Evolutionary conservation across 306 rosid species (phyloP), one percentile per base, ranked within the genome.

Genomic region (Lotus japonicus): DNA sequence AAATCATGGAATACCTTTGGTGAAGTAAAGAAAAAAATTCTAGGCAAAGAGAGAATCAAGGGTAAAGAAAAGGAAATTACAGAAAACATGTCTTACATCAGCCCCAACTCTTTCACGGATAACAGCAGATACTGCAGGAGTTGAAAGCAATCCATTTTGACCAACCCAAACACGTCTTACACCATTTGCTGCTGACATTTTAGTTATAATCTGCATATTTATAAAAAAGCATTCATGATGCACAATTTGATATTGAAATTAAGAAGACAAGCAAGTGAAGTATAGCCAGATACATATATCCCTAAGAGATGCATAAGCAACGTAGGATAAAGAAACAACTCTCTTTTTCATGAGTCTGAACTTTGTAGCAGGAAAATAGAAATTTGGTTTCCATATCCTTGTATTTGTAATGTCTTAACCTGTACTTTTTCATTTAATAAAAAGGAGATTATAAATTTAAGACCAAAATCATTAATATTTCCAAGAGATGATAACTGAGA

Each of bases 101-200:
- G 42, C 82, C 45, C 96, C 97, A 76, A 81, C 86, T 87, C 99
- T 84, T 81, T 95, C 96, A 64, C 99, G 96, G 45, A 95, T 86
- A 15, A 95, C 96, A 71, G 89, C 96, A 31, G 97, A 95, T 45
- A 95, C 99, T 36, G 99, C 99, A 81, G 99, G 99, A 79, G 99
- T 95, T 12, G 99, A 95, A 54, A 95, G 99, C 87, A 95, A 78
- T 46, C 92, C 96, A 79, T 95, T 95, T 75, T 85, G 95, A 72
- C 99, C 99, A 54, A 95, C 76, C 96, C 97, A 95, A 81, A 90
- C 74, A 70, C 96, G 85, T 48, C 95, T 87, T 33, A 88, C 95
- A 36, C 99, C 97, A 85, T 90, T 95, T 52, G 87, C 99, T 44
- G 99, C 99, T 55, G 97, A 77, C 92, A 95, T 79, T 82, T 90